Conservation (phyloP, 306 rosid genomes). For the Ormosia semicastrata region DNA sequence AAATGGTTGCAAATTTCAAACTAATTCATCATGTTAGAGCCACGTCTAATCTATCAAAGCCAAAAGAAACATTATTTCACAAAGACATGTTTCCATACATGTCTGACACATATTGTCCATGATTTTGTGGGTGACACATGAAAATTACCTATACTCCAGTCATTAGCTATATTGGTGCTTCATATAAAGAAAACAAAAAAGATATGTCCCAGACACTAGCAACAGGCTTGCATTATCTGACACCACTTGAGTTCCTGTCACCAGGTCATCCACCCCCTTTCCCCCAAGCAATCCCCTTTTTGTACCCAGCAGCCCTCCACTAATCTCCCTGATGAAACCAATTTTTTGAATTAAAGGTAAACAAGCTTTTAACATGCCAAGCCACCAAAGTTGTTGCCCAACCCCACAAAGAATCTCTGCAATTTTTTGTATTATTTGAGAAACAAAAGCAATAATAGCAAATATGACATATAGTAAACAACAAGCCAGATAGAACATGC, state of each 20-base stretch:
- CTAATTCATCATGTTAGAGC: background rate
- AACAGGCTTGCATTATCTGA: background rate
- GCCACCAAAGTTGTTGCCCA: background rate
- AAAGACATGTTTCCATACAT: background rate
- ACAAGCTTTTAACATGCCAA: background rate
- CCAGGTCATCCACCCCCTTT: background rate
- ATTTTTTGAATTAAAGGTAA: background rate
- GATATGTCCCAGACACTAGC: background rate
- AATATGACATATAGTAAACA: background rate
- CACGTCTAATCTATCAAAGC: background rate
- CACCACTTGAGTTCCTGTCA: background rate
- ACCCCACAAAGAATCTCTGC: background rate
- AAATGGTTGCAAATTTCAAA: background rate
- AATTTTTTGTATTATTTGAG: background rate
- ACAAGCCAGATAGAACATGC: background rate
- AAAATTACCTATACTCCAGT: background rate
- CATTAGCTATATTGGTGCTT: background rate
- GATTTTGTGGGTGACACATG: background rate
- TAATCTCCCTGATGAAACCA: background rate
- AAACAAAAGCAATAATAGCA: constrained; percentile 6
- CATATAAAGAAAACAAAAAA: background rate
- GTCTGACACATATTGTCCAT: background rate
- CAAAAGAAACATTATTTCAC: background rate
- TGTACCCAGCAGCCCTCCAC: background rate
- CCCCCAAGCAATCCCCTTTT: background rate